Percentiles rank a stretch among this genome's conserved stretches.
phyloP scores from a whole-genome alignment of 1,284 basidiomycete species.

The Cryptococcus amylolentus region DNA sequence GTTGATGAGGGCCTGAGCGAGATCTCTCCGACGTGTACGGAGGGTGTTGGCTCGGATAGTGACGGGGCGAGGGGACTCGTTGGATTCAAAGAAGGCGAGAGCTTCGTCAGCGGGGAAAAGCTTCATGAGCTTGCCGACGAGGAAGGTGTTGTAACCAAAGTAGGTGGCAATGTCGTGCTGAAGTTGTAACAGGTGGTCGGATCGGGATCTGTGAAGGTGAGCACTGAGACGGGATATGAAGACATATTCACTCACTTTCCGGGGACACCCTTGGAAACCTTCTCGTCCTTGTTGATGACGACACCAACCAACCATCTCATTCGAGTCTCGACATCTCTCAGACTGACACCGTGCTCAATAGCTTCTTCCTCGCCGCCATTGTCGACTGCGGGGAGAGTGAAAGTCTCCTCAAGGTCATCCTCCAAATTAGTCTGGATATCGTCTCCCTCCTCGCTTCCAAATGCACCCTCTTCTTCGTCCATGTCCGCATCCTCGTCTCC shows the following conservation, averaged over 20 bases:
- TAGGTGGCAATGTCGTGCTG: conserved; percentile 85
- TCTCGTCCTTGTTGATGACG: conserved; percentile 69
- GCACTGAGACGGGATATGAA: conserved; percentile 1
- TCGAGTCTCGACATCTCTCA: conserved; percentile 78
- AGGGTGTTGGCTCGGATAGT: conserved; percentile 98
- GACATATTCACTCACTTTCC: conserved; percentile 61
- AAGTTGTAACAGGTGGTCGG: conserved; percentile 87
- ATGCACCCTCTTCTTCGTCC: conserved; percentile 27
- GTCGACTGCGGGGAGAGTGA: conserved; percentile 73
- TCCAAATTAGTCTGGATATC: conserved; percentile 51
- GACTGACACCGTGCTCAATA: conserved; percentile 62
- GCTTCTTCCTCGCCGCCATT: conserved; percentile 80
- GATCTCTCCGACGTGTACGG: conserved; percentile 85
- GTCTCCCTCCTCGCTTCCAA: conserved; percentile 47
- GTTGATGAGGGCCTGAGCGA: conserved; percentile 92
- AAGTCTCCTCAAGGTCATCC: conserved; percentile 63
- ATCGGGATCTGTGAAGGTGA: conserved; percentile 60
- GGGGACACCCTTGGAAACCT: conserved; percentile 50
- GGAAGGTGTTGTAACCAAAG: conserved; percentile 96
- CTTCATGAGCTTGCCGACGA: conserved; percentile 90
- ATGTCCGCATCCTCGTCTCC: conserved; percentile 53
- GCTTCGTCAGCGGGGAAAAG: conserved; percentile 94
- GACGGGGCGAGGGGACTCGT: conserved; percentile 92
- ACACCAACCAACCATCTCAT: conserved; percentile 85
- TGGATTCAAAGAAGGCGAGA: conserved; percentile 97